A percentile compares a stretch with the other conserved stretches of the same genome.
These are phyloP conservation scores for Blastocystis sp. DNA, from an alignment of 352 stramenopile genomes.

Conservation along the genomic window DNA sequence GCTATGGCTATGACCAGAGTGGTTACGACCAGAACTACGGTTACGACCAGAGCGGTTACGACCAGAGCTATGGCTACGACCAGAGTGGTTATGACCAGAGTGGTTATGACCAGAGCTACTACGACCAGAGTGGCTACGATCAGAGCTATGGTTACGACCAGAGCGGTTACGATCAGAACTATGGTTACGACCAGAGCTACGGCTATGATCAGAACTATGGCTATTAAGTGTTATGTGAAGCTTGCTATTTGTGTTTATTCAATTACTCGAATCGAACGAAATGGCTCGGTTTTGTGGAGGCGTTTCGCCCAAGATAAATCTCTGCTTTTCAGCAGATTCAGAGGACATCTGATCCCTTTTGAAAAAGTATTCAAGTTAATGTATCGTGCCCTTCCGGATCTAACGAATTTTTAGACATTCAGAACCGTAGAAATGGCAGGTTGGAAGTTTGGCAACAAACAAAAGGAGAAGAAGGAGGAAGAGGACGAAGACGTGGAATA, in stretches of 20 bases:
- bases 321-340: too few relatives aligned
- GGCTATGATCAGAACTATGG: constrained; percentile 27
- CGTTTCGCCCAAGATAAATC: too few relatives aligned
- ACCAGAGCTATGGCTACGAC: constrained; percentile 22
- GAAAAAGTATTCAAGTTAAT: background rate
- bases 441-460: constrained; percentile 58
- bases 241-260: constrained; percentile 31
- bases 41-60: constrained; percentile 31
- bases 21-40: background rate
- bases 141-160: constrained; percentile 50
- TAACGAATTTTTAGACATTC: background rate
- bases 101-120: constrained; percentile 1
- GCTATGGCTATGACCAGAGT: constrained; percentile 30
- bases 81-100: background rate
- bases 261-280: background rate
- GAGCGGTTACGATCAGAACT: constrained; percentile 25
- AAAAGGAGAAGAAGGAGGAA: constrained; percentile 35
- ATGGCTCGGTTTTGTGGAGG: background rate
- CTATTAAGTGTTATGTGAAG: constrained; percentile 15
- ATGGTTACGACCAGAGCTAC: constrained; percentile 43
- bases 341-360: background rate
- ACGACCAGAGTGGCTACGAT: constrained; percentile 46
- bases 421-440: constrained; percentile 8
- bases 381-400: background rate
- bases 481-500: constrained; percentile 56